A percentile compares a stretch with the other conserved stretches of the same genome.
Evolutionary conservation across 1,284 basidiomycete species (phyloP).

Genomic region (Sanghuangporus baumii): DNA sequence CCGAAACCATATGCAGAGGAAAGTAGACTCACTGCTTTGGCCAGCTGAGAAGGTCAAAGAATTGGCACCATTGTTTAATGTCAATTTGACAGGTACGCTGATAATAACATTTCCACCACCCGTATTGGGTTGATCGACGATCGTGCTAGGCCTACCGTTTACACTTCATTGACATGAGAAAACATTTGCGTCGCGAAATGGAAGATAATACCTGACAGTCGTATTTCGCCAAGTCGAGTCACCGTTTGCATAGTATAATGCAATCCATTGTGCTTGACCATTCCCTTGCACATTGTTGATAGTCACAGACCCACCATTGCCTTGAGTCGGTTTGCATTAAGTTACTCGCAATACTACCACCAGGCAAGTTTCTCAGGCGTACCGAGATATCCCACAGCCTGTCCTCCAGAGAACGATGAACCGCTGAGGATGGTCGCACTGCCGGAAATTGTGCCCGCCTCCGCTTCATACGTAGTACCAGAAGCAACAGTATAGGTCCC

Average conservation of each 20-base stretch:
- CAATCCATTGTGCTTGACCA: slow-evolving; percentile 51
- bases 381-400: slow-evolving; percentile 53
- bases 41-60: slow-evolving; percentile 44
- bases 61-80: slow-evolving; percentile 45
- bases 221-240: slow-evolving; percentile 55
- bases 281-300: slow-evolving; percentile 53
- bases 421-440: slow-evolving; percentile 38
- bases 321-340: slow-evolving; percentile 24
- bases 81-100: slow-evolving; percentile 51
- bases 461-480: slow-evolving; percentile 54
- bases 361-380: slow-evolving; percentile 9
- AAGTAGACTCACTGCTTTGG: slow-evolving; percentile 41
- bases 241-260: slow-evolving; percentile 52
- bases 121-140: slow-evolving; percentile 53
- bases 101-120: slow-evolving; percentile 47
- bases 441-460: slow-evolving; percentile 46
- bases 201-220: slow-evolving; percentile 42
- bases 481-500: slow-evolving; percentile 46
- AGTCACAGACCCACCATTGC: slow-evolving; percentile 52
- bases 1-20: background rate
- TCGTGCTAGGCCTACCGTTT: slow-evolving; percentile 46
- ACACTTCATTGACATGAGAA: slow-evolving; percentile 32
- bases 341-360: background rate
- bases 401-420: slow-evolving; percentile 46
- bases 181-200: background rate